Base-by-base conservation (phyloP, 2,329 filamentous ascomycete genomes). In the Lizonia empirigonia region DNA sequence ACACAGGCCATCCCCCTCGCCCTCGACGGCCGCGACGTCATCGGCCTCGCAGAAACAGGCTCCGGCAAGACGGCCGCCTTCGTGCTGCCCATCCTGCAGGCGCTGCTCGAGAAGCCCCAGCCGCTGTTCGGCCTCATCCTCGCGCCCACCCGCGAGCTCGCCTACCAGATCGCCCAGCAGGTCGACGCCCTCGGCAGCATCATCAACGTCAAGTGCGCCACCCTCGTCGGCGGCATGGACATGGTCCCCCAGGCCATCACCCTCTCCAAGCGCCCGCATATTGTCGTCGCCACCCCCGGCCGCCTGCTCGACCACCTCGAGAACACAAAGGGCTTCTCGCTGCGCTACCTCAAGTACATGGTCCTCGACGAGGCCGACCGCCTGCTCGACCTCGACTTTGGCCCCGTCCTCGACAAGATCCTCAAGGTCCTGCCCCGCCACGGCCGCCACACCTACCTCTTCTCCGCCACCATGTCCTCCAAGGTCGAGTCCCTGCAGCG, bases 11-110 rank as follows among this genome's bases (percentile, higher is more conserved):
- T 97, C 63, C 93, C 93, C 4, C 69, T 85, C 4, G 92, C 92
- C 27, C 80, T 97, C 4, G 76, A 89, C 66, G 86, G 88, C 44
- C 85, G 91, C 65, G 94, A 97, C 73, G 80, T 97, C 0, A 96
- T 99, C 62, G 94, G 92, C 33, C 81, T 97, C 42, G 94, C 94
- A 24, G 93, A 99, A 76, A 99, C 94, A 0, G 94, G 94, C 62
- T 91, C 87, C 68, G 94, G 94, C 75, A 99, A 97, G 78, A 97
- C 94, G 0, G 93, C 91, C 6, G 92, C 94, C 0, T 99, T 97
- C 71, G 91, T 91, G 0, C 79, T 99, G 2, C 94, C 94, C 1
- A 95, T 99, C 30, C 82, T 99, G 2, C 92, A 97, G 75, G 72
- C 89, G 2, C 83, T 99, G 1, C 88, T 97, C 76, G 89, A 94